Percentiles rank a stretch among this genome's conserved stretches.
Evolutionary conservation across 116 monocot genomes (phyloP).

Genomic region (Trichopus zeylanicus): DNA sequence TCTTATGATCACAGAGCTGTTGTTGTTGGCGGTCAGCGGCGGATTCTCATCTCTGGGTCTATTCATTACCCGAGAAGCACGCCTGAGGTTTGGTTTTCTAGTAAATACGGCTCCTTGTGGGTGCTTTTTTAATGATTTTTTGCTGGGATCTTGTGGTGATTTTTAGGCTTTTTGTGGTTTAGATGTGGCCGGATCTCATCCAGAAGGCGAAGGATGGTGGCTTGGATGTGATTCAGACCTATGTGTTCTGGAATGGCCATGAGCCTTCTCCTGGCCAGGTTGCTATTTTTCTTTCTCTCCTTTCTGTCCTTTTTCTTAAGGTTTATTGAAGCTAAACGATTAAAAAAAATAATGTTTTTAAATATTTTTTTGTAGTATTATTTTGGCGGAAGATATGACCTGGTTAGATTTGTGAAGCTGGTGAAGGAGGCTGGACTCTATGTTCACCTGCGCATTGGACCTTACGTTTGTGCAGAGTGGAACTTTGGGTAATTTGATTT

Average conservation of each 20-base stretch:
- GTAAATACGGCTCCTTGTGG: constrained; percentile 10
- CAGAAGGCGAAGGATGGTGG: constrained; percentile 88
- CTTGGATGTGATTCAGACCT: constrained; percentile 82
- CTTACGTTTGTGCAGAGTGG: constrained; percentile 93
- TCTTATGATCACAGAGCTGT: constrained; percentile 59
- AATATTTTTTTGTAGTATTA: constrained; percentile 52
- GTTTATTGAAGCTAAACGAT: not conserved
- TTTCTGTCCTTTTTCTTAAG: not conserved
- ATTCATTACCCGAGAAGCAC: constrained; percentile 77
- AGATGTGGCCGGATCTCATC: constrained; percentile 95
- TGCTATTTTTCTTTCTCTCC: not conserved
- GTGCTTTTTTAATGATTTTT: no score
- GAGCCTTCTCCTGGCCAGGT: constrained; percentile 83
- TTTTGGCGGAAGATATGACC: constrained; percentile 65
- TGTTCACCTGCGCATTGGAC: constrained; percentile 76
- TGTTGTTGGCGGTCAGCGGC: constrained; percentile 56
- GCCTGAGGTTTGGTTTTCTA: constrained; percentile 33
- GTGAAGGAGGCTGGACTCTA: constrained; percentile 79
- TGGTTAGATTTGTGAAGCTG: constrained; percentile 69
- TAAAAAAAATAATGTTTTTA: no score
- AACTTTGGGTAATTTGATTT: constrained; percentile 73
- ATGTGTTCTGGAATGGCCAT: constrained; percentile 87
- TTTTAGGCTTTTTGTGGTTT: constrained; percentile 2
- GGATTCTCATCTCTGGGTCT: constrained; percentile 67
- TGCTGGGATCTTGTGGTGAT: no score